Evolutionary conservation across 352 stramenopile genomes (phyloP).

Genomic region (Lagenidium giganteum): DNA sequence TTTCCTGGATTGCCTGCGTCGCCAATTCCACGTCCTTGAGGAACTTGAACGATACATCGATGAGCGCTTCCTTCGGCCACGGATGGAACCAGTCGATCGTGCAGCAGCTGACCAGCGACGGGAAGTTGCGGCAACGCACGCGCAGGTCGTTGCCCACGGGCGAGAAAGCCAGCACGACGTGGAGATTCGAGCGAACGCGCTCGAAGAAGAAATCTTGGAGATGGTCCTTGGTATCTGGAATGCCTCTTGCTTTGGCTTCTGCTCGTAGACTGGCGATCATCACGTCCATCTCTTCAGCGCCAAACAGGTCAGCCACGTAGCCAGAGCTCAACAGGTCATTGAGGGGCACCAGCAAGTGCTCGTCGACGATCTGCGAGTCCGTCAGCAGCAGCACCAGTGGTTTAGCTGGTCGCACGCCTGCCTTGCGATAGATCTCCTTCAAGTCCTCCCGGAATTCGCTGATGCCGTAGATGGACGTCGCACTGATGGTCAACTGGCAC

Average conservation of each 20-base stretch:
- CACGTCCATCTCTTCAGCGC: conserved; percentile 83
- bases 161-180: conserved; percentile 84
- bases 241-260: conserved; percentile 80
- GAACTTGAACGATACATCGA: conserved; percentile 85
- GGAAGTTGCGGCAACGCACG: conserved; percentile 76
- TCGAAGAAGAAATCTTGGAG: conserved; percentile 90
- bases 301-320: conserved; percentile 80
- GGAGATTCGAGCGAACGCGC: conserved; percentile 80
- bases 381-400: conserved; percentile 88
- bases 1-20: conserved; percentile 78
- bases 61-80: conserved; percentile 86
- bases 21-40: conserved; percentile 68
- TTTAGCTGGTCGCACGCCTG: conserved; percentile 78
- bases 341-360: conserved; percentile 83
- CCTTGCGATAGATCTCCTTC: conserved; percentile 86
- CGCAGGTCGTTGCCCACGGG: conserved; percentile 75
- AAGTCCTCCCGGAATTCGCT: conserved; percentile 85
- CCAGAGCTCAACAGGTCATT: conserved; percentile 83
- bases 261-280: conserved; percentile 70
- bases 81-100: conserved; percentile 89
- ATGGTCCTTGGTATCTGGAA: conserved; percentile 88
- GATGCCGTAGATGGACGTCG: conserved; percentile 57
- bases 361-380: conserved; percentile 82
- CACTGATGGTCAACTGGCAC: conserved; percentile 51
- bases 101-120: conserved; percentile 63